phyloP scores from a whole-genome alignment of 2,329 filamentous ascomycete genomes.

The Cercospora beticola region DNA sequence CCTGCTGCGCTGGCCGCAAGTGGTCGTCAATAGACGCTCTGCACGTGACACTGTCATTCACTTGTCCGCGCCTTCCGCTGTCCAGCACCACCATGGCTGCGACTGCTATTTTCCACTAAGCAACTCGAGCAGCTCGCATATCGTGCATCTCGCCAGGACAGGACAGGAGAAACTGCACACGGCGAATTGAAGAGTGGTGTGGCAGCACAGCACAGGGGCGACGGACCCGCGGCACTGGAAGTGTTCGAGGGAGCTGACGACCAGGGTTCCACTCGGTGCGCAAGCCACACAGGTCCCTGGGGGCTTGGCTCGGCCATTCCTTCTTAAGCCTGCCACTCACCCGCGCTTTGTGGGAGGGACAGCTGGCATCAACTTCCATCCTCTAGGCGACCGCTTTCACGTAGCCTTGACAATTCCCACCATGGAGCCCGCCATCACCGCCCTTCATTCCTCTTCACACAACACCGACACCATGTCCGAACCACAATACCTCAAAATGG shows the following conservation, averaged over 20 bases:
- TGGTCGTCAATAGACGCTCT: not conserved
- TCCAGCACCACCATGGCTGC: not conserved
- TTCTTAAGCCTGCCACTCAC: not conserved
- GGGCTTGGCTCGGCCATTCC: not conserved
- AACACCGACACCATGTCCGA: conserved; percentile 15
- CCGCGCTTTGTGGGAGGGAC: not conserved
- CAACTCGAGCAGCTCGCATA: not conserved
- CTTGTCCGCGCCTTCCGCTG: not conserved
- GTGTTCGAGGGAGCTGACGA: not conserved
- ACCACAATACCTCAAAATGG: conserved; percentile 28
- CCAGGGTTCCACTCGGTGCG: not conserved
- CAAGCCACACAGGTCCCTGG: not conserved
- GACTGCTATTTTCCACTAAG: not conserved
- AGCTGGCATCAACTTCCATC: conserved; percentile 5
- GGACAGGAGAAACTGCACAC: not conserved
- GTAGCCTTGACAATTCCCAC: conserved; percentile 4
- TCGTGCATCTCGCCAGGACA: not conserved
- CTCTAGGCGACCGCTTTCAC: conserved; percentile 8
- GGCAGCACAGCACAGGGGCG: not conserved
- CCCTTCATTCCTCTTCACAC: not conserved
- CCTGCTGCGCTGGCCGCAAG: not conserved
- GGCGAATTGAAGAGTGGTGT: not conserved
- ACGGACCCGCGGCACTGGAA: not conserved
- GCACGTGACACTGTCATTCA: not conserved
- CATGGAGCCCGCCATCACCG: not conserved